A percentile compares a stretch with the other conserved stretches of the same genome.
These are phyloP conservation scores for Talaromyces funiculosus DNA, from an alignment of 2,329 filamentous ascomycete species.

Conservation along the genomic window DNA sequence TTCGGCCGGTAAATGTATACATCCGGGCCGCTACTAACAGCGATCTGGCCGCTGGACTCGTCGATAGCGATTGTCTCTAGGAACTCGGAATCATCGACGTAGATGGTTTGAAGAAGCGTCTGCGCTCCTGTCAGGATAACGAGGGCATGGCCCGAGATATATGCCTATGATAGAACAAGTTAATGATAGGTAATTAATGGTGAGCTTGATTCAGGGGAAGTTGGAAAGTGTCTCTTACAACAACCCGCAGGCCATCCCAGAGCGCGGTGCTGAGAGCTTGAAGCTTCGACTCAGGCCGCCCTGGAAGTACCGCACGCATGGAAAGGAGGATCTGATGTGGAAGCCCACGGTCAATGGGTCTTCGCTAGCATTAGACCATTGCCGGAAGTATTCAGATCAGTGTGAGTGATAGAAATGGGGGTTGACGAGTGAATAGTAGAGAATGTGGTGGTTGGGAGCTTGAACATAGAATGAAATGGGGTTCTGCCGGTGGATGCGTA, in stretches of 20 bases:
- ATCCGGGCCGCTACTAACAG: conserved; percentile 60
- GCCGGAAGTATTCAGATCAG: conserved; percentile 12
- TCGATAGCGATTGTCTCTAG: conserved; percentile 77
- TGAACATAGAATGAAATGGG: background rate
- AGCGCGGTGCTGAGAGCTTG: conserved; percentile 69
- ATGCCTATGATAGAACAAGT: conserved; percentile 52
- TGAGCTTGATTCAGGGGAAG: no score
- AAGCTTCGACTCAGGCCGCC: conserved; percentile 69
- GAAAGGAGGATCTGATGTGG: conserved; percentile 35
- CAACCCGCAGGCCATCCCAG: conserved; percentile 67
- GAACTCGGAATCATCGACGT: conserved; percentile 65
- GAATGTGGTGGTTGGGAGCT: background rate
- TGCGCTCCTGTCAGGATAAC: conserved; percentile 72
- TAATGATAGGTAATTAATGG: no score
- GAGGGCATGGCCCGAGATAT: conserved; percentile 83
- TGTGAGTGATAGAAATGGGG: background rate
- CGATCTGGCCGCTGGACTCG: conserved; percentile 77
- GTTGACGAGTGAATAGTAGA: background rate
- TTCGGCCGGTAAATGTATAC: conserved; percentile 76
- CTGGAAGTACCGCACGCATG: conserved; percentile 75
- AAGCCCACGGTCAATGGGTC: conserved; percentile 18
- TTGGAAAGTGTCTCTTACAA: conserved; percentile 49
- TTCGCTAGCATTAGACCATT: conserved; percentile 29
- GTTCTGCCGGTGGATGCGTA: conserved; percentile 2
- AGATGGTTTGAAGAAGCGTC: conserved; percentile 80